These are phyloP conservation scores for Chaetomium cochliodes DNA, from an alignment of 495 filamentous ascomycete species.

Conservation along the genomic window DNA sequence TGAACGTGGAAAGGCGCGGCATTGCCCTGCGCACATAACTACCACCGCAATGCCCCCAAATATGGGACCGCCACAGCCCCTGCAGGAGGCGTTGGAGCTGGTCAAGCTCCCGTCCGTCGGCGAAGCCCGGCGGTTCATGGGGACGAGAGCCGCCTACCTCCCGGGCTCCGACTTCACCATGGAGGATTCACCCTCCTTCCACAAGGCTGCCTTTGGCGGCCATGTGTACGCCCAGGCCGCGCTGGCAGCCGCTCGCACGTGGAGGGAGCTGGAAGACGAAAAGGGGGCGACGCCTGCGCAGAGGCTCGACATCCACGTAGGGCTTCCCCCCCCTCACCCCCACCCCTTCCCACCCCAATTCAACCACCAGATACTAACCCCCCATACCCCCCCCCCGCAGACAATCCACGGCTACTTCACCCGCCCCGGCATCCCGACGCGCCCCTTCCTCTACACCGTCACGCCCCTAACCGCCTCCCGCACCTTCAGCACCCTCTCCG, in stretches of 20 bases:
- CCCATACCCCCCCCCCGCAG: constrained; percentile 41
- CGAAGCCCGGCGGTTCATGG: constrained; percentile 40
- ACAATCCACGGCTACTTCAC: constrained; percentile 69
- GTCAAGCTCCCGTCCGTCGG: constrained; percentile 33
- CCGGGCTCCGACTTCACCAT: constrained; percentile 31
- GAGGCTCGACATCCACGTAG: constrained; percentile 59
- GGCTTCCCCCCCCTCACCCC: constrained; percentile 19
- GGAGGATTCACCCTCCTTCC: constrained; percentile 20
- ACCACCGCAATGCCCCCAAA: constrained; percentile 16
- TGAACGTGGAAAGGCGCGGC: background rate
- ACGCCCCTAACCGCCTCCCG: constrained; percentile 54
- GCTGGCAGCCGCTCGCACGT: constrained; percentile 58
- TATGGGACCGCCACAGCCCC: constrained; percentile 32
- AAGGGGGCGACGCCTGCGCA: constrained; percentile 21
- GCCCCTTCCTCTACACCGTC: constrained; percentile 62
- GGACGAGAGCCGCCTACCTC: constrained; percentile 36
- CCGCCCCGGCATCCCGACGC: constrained; percentile 49
- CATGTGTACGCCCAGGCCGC: constrained; percentile 68
- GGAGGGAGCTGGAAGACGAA: constrained; percentile 40
- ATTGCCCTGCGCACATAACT: background rate
- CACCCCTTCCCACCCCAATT: background rate
- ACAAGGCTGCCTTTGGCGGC: constrained; percentile 55
- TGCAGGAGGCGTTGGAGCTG: constrained; percentile 43
- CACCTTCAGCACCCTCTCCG: constrained; percentile 57
- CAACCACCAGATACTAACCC: background rate